Evolutionary conservation across 768 basidiomycete species (phyloP), one percentile per base, ranked within the genome.

Genomic region (Epithele typhae): DNA sequence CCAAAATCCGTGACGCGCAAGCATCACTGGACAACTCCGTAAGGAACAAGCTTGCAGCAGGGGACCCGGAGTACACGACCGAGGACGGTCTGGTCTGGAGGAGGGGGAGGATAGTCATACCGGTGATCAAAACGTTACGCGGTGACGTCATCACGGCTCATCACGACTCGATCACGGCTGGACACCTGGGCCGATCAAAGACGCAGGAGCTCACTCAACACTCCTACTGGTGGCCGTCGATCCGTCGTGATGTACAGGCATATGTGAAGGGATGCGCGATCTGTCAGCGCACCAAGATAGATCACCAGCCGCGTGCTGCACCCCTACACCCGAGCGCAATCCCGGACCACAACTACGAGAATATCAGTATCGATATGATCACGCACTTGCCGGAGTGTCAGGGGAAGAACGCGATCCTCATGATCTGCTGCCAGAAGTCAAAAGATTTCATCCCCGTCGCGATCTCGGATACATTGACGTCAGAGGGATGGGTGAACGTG

Each of bases 381-480:
- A 46, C 49, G 4, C 27, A 57, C 15, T 45, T 64, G 6, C 57
- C 63, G 5, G 37, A 45, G 21, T 47, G 23, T 9, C 30, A 55
- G 10, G 57, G 57, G 1, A 37, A 48, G 25, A 27, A 56, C 40
- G 32, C 48, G 4, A 58, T 62, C 25, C 34, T 52, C 7, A 53
- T 62, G 1, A 39, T 59, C 11, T 50, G 46, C 1, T 36, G 42
- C 37, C 27, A 21, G 23, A 33, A 35, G 25, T 45, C 62, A 18
- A 69, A 69, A 41, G 53, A 50, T 51, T 57, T 54, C 4, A 54
- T 61, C 25, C 61, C 63, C 48, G 48, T 64, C n/a, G 57, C 65
- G 4, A 40, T 54, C 40, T 52, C 38, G 17, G 42, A 60, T 10
- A 42, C 10, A 4, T 37, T 61, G 35, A 55, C 49, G 2, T 37